Evolutionary conservation across 169 alveolate genomes (phyloP).

Genomic region (Eimeria necatrix): DNA sequence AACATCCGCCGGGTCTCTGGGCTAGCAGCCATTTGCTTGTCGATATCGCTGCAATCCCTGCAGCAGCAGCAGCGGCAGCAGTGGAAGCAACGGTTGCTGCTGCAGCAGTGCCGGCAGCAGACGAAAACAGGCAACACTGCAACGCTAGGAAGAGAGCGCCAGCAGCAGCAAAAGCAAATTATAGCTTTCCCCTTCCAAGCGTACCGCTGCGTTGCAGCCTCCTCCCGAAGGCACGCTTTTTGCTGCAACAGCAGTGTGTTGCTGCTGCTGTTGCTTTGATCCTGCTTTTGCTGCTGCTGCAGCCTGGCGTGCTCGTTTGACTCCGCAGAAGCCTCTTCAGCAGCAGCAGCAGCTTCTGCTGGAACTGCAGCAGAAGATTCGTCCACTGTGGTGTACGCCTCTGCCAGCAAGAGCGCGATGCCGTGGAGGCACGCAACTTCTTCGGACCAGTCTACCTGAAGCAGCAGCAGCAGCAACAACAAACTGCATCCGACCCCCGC

Average conservation of each 20-base stretch:
- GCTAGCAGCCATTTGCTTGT: conserved; percentile 42
- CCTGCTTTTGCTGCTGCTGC: conserved; percentile 15
- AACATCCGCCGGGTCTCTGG: conserved; percentile 55
- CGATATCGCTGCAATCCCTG: neutral
- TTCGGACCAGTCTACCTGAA: conserved; percentile 35
- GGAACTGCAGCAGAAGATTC: neutral
- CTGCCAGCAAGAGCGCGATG: conserved; percentile 2
- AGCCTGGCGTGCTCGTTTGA: neutral
- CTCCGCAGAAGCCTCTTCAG: neutral
- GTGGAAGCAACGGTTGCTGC: neutral
- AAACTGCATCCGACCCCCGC: neutral
- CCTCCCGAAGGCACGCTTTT: neutral
- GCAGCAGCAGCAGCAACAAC: conserved; percentile 42
- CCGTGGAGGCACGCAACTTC: conserved; percentile 30
- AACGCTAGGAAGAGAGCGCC: neutral
- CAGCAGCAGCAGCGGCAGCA: conserved; percentile 59
- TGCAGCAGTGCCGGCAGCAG: too few species aligned
- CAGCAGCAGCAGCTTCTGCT: neutral
- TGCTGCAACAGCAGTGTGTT: conserved; percentile 2
- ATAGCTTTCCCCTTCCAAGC: neutral
- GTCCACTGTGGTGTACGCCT: conserved; percentile 35
- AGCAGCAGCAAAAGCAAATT: neutral
- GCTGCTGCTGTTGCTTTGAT: conserved; percentile 20
- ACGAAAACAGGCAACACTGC: neutral
- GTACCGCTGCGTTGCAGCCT: neutral